Evolutionary conservation across 768 basidiomycete genomes (phyloP).

Genomic region (Peribolospora kevripleyi): DNA sequence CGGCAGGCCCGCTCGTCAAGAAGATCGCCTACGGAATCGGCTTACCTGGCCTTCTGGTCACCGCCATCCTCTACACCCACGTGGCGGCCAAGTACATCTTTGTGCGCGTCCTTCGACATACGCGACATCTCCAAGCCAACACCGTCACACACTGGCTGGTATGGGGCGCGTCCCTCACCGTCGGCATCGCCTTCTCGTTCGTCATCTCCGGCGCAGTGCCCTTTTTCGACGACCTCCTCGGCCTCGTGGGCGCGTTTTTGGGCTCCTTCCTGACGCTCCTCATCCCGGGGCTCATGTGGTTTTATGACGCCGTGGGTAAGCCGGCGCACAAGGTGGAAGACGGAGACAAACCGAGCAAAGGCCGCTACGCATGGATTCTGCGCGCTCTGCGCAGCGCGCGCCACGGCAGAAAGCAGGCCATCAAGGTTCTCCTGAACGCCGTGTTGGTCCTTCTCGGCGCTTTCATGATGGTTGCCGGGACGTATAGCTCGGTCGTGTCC

Average conservation of each 20-base stretch:
- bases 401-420: neutral
- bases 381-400: neutral
- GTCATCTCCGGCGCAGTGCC: conserved; percentile 12
- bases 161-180: conserved; percentile 6
- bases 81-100: conserved; percentile 13
- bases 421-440: conserved; percentile 3
- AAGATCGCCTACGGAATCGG: conserved; percentile 12
- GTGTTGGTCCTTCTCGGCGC: conserved; percentile 8
- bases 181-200: conserved; percentile 8
- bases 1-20: conserved; percentile 14
- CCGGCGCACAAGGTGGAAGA: neutral
- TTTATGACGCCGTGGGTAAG: conserved; percentile 5
- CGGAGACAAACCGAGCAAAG: too few species aligned
- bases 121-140: conserved; percentile 8
- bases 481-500: conserved; percentile 1
- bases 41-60: conserved; percentile 11
- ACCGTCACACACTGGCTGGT: conserved; percentile 9
- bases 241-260: conserved; percentile 4
- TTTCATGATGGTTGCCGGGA: conserved; percentile 11
- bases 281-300: conserved; percentile 5
- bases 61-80: conserved; percentile 7
- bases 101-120: conserved; percentile 10
- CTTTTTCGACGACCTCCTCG: conserved; percentile 7
- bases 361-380: neutral
- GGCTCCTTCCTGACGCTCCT: conserved; percentile 8